These are phyloP conservation scores for Perilla frutescens DNA, from an alignment of 257 asterid genomes.

Conservation along the genomic window DNA sequence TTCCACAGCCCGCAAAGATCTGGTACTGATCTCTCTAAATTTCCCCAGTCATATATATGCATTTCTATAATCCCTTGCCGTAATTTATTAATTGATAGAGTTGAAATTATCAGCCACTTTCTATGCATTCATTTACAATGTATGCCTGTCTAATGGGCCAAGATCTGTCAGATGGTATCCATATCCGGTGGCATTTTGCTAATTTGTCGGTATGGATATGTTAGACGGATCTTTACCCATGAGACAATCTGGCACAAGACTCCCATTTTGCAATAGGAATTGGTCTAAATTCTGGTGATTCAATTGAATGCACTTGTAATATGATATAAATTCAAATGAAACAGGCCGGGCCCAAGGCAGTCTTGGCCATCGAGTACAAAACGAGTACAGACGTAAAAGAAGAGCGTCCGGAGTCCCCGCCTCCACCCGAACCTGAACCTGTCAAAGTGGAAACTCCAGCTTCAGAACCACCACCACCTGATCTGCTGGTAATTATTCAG, in stretches of 20 bases:
- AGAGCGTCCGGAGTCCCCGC: slow-evolving; percentile 53
- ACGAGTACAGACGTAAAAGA: slow-evolving; percentile 70
- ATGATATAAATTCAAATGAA: slow-evolving; percentile 9
- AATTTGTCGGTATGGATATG: no score
- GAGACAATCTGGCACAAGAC: background rate
- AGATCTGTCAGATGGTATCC: no score
- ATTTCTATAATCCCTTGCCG: background rate
- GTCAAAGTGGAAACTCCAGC: slow-evolving; percentile 64
- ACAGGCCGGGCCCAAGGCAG: slow-evolving; percentile 68
- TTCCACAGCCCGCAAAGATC: slow-evolving; percentile 75
- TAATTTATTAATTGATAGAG: background rate
- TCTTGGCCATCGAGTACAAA: slow-evolving; percentile 81
- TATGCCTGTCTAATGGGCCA: no score
- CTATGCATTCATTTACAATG: no score
- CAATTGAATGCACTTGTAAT: background rate
- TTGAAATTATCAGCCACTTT: no score
- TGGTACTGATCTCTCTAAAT: slow-evolving; percentile 50
- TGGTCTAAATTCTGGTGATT: slow-evolving; percentile 3
- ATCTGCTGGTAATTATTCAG: slow-evolving; percentile 63
- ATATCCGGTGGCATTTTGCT: no score
- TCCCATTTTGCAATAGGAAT: background rate
- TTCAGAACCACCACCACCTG: slow-evolving; percentile 65
- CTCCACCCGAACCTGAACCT: slow-evolving; percentile 61
- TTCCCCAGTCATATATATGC: background rate
- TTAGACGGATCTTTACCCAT: no score